phyloP scores from a whole-genome alignment of 176 grass and related monocot genomes.

The Ensete ventricosum region DNA sequence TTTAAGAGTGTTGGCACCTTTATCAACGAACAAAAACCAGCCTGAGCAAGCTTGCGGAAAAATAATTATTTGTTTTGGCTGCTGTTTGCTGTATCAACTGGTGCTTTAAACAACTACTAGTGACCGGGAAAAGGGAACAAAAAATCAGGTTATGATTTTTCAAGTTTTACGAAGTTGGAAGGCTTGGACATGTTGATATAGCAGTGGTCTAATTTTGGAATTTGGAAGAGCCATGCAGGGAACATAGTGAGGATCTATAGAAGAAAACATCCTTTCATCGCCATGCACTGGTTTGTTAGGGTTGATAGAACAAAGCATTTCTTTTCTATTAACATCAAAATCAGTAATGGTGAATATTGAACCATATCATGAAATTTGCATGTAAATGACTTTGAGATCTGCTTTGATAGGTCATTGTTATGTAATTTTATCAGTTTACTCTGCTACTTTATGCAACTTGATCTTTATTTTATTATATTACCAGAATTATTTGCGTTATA shows the following conservation, averaged over 20 bases:
- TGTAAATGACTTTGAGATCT: too few species aligned
- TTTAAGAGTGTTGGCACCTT: constrained; percentile 62
- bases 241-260: background rate
- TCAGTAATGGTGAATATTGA: too few species aligned
- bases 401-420: background rate
- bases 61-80: background rate
- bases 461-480: background rate
- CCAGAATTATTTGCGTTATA: background rate
- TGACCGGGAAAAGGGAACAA: background rate
- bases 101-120: background rate
- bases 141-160: background rate
- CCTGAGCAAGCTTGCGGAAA: constrained; percentile 21
- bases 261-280: too few species aligned
- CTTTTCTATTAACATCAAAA: too few species aligned
- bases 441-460: background rate
- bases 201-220: background rate
- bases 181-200: background rate
- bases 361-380: too few species aligned
- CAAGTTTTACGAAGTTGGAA: background rate
- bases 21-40: constrained; percentile 47
- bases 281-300: too few species aligned
- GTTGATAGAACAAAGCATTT: too few species aligned
- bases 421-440: background rate
- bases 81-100: background rate
- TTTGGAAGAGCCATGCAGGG: background rate